A percentile compares a stretch with the other conserved stretches of the same genome.
phyloP scores from a whole-genome alignment of 2,329 filamentous ascomycete genomes.

The Fusarium sp. region DNA sequence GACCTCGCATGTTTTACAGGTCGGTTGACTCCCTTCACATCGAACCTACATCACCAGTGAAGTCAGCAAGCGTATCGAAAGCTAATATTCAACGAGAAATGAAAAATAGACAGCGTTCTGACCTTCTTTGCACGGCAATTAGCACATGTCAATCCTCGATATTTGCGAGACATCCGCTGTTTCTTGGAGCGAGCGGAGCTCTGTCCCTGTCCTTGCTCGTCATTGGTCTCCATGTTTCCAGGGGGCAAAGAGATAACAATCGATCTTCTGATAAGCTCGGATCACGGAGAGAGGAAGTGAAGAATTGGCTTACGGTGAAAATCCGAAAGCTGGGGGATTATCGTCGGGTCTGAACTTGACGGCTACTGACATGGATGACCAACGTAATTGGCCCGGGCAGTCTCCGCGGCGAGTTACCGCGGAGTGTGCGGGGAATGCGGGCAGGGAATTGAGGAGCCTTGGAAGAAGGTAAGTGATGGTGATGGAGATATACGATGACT shows the following conservation, averaged over 20 bases:
- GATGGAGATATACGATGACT: neutral
- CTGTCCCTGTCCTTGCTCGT: neutral
- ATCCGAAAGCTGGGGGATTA: neutral
- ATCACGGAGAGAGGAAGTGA: neutral
- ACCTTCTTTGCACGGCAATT: slow-evolving; percentile 7
- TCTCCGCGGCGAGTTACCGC: neutral
- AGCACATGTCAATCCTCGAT: slow-evolving; percentile 2
- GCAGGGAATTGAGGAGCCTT: neutral
- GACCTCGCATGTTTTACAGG: slow-evolving; percentile 10
- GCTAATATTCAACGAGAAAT: fast-evolving
- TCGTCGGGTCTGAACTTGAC: neutral
- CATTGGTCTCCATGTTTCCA: neutral
- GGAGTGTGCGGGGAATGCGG: neutral
- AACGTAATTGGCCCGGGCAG: neutral
- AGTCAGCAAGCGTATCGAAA: neutral
- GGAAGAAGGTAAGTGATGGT: neutral
- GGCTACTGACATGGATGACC: neutral
- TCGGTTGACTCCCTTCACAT: slow-evolving; percentile 4
- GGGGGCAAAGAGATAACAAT: neutral
- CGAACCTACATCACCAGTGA: neutral
- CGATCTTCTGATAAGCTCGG: neutral
- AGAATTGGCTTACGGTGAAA: neutral
- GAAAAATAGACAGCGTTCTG: neutral
- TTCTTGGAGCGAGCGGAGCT: slow-evolving; percentile 1
- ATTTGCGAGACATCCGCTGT: neutral